These are phyloP conservation scores for Herpetospermum pedunculosum DNA, from an alignment of 306 rosid species.

Conservation along the genomic window DNA sequence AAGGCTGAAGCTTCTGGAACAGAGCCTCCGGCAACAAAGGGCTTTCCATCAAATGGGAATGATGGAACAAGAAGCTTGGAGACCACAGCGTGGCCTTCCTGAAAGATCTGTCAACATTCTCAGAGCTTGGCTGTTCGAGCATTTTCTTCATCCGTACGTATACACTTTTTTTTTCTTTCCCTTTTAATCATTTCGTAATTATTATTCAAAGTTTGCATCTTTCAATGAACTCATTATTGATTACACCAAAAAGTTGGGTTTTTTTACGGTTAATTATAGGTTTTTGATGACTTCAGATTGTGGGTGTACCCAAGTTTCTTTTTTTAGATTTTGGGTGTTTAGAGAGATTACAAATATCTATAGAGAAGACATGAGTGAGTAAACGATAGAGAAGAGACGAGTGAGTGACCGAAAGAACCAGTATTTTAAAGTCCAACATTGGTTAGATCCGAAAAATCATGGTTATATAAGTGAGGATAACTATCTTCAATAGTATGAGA, in stretches of 20 bases:
- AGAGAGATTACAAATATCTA: too few relatives aligned
- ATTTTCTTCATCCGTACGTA: conserved; percentile 96
- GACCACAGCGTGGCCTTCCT: conserved; percentile 97
- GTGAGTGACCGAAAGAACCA: too few relatives aligned
- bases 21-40: conserved; percentile 84
- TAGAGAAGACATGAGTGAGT: too few relatives aligned
- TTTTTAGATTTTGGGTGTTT: not conserved
- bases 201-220: not conserved
- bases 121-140: conserved; percentile 99
- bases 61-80: conserved; percentile 99
- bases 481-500: too few relatives aligned
- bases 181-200: not conserved
- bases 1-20: conserved; percentile 73
- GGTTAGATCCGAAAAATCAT: too few relatives aligned
- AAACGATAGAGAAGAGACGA: too few relatives aligned
- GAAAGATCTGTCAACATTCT: conserved; percentile 95
- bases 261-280: not conserved
- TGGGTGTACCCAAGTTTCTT: not conserved
- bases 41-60: conserved; percentile 93
- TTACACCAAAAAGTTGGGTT: not conserved
- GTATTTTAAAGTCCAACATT: too few relatives aligned
- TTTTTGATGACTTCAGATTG: not conserved
- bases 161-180: not conserved
- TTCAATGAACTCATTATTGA: not conserved
- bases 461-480: too few relatives aligned